A percentile compares a stretch with the other conserved stretches of the same genome.
These are phyloP conservation scores for Daedaleopsis nitida DNA, from an alignment of 768 basidiomycete species.

Conservation along the genomic window DNA sequence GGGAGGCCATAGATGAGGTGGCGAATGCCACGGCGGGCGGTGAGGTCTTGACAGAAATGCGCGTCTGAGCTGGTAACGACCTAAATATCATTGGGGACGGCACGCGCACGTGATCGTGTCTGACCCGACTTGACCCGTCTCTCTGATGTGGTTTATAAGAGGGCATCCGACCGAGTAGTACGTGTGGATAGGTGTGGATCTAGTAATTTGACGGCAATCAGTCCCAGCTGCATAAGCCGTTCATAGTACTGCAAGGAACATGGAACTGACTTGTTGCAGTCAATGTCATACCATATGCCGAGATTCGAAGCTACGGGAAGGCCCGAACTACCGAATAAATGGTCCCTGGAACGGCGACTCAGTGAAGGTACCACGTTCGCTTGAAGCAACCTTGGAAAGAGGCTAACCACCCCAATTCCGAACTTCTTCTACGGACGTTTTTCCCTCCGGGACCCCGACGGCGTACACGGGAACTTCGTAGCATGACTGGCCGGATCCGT, in stretches of 20 bases:
- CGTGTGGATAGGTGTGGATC: too few relatives aligned
- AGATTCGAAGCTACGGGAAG: too few relatives aligned
- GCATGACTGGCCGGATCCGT: too few relatives aligned
- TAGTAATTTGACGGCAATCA: too few relatives aligned
- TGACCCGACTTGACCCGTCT: neutral
- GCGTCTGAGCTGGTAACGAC: neutral
- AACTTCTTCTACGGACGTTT: neutral
- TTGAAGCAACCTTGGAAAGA: neutral
- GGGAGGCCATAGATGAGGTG: neutral
- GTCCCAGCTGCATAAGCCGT: neutral
- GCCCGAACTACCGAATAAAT: too few relatives aligned
- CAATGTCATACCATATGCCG: too few relatives aligned
- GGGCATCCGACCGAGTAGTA: too few relatives aligned
- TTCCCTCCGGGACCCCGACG: neutral
- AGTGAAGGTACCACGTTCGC: neutral
- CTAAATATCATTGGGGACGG: neutral
- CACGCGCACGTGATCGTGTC: conserved; percentile 7
- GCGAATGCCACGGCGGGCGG: conserved; percentile 3
- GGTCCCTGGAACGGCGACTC: neutral
- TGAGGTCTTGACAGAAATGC: neutral
- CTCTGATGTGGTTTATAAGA: neutral
- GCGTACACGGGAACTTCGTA: too few relatives aligned
- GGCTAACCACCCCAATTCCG: neutral
- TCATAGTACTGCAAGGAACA: too few relatives aligned
- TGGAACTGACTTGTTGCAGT: too few relatives aligned